Conservation (phyloP, 768 basidiomycete species). For the Mycena crocata region DNA sequence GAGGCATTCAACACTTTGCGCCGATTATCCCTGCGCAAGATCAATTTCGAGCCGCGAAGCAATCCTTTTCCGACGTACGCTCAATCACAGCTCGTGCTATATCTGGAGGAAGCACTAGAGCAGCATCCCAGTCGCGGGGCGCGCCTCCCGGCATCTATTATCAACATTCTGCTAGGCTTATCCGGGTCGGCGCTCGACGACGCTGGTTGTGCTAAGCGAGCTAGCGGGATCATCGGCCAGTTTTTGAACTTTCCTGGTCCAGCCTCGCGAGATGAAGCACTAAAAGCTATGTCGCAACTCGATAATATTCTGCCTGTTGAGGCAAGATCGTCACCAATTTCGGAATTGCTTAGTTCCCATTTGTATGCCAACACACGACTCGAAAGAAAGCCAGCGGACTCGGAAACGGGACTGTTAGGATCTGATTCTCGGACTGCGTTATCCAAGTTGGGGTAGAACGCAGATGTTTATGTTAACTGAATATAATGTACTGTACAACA, state of each 20-base stretch:
- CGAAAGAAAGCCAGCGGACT: slow-evolving; percentile 11
- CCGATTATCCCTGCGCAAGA: slow-evolving; percentile 48
- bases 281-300: slow-evolving; percentile 39
- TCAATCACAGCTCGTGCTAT: slow-evolving; percentile 42
- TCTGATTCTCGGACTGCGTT: background rate
- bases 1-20: slow-evolving; percentile 54
- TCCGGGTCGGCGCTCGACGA: slow-evolving; percentile 42
- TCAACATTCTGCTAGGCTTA: slow-evolving; percentile 46
- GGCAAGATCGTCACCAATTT: slow-evolving; percentile 22
- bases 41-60: slow-evolving; percentile 33
- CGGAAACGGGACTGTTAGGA: background rate
- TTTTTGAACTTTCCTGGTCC: slow-evolving; percentile 37
- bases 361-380: slow-evolving; percentile 48
- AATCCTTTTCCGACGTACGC: slow-evolving; percentile 35
- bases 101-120: slow-evolving; percentile 47
- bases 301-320: slow-evolving; percentile 35
- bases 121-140: slow-evolving; percentile 34
- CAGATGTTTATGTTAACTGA: too few species aligned
- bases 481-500: too few species aligned
- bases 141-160: slow-evolving; percentile 44
- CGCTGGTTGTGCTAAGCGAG: slow-evolving; percentile 42
- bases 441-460: background rate
- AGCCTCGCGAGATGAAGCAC: slow-evolving; percentile 39
- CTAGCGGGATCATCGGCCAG: slow-evolving; percentile 41
- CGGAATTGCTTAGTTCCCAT: slow-evolving; percentile 48